Conservation (phyloP, 2,329 filamentous ascomycete species). For the Rutstroemia sp. region DNA sequence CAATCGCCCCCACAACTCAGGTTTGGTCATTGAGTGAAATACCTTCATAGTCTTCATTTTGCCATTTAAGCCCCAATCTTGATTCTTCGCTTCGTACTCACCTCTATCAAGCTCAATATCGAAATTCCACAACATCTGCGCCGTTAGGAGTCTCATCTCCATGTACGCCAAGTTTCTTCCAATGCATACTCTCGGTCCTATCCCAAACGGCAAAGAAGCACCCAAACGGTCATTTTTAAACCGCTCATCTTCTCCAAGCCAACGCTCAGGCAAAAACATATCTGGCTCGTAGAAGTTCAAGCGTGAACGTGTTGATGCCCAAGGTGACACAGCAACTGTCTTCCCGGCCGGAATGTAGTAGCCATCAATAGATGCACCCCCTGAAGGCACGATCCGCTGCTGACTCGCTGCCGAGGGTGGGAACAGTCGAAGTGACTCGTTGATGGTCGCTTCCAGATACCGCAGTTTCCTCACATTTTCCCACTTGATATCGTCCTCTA, state of each 20-base stretch:
- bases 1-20: background rate
- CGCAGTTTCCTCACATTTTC: background rate
- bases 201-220: conserved; percentile 5
- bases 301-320: background rate
- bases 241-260: conserved; percentile 22
- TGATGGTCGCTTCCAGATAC: background rate
- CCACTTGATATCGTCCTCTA: conserved; percentile 33
- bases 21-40: background rate
- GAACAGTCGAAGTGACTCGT: conserved; percentile 6
- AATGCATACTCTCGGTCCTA: conserved; percentile 11
- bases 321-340: conserved; percentile 17
- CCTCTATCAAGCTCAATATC: conserved; percentile 3
- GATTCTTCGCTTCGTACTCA: background rate
- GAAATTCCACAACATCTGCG: conserved; percentile 10
- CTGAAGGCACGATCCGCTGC: conserved; percentile 21
- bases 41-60: background rate
- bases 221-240: conserved; percentile 5
- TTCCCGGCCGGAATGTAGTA: conserved; percentile 2
- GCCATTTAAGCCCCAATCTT: background rate
- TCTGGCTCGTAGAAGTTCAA: conserved; percentile 10
- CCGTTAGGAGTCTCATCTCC: conserved; percentile 13
- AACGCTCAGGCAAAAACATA: conserved; percentile 21
- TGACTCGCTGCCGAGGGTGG: conserved; percentile 19
- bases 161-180: conserved; percentile 11
- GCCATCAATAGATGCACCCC: conserved; percentile 3